Base-by-base conservation (phyloP, 2,329 filamentous ascomycete species). In the Fusarium xylarioides region DNA sequence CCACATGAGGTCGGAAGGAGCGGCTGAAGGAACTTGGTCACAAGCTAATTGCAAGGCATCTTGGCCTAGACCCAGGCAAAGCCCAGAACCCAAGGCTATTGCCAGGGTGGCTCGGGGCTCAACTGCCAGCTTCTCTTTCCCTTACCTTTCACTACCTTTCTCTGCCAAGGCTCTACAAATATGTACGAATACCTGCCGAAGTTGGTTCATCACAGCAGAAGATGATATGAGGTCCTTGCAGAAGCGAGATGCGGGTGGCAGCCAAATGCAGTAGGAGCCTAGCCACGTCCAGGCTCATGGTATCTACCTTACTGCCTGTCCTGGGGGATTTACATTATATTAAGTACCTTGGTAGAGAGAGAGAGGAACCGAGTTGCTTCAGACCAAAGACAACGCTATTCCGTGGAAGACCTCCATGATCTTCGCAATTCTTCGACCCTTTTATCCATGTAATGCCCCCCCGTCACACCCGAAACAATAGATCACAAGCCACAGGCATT, bases 401-500 rank as follows among this genome's bases (percentile, higher is more conserved):
- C 34, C 42, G 32, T 34, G 40, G 40, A 44, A 47, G 46, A 42
- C 49, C 57, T 63, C 62, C 40, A 26, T 35, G 32, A 21, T 16
- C 37, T 57, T 66, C 16, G 21, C 19, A 50, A 44, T 66, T 40
- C 34, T 58, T 66, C 30, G 47, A 59, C 54, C 54, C 56, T 61
- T 56, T 52, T 42, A 57, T 47, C 53, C 54, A 60, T 74, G 60
- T n/a, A 47, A 47, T 52, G 30, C 16, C 61, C 66, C 42, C 71
- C 71, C 47, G 71, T 74, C 63, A 50, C 60, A 74, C 60, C 59
- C 71, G 71, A 74, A 74, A 74, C 71, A 71, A 74, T 74, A 74
- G 68, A 68, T 49, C 57, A 66, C 57, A 74, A 70, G 68, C 70
- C 70, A 73, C 62, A 71, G 53, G 46, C 15, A 58, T 60, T 56